Base-by-base conservation (phyloP, 176 grass and related monocot species). In the Aegilops longissima region DNA sequence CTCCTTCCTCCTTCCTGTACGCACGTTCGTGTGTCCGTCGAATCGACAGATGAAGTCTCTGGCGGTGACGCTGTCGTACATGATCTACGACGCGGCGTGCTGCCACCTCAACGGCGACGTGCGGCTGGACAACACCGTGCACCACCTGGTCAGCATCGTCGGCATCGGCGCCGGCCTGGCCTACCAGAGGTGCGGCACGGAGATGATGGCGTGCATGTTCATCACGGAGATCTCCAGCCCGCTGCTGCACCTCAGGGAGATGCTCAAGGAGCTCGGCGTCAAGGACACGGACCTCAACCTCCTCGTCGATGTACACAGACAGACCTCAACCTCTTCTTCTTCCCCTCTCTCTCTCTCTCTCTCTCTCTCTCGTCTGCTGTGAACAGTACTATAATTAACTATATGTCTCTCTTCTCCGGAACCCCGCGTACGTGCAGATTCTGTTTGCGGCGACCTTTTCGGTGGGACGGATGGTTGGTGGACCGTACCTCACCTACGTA, bases 361-460 rank as follows among this genome's bases (percentile, higher is more conserved):
- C 27, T n/a, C n/a, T n/a, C n/a, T n/a, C n/a, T 65, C 70, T 64
- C 1, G 17, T 18, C 25, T 35, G 1, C 61, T 10, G 16, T 31
- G 35, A 78, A 79, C 39, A 6, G 5, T 7, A 0, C 52, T 56
- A 20, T 27, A 80, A 35, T 21, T 54, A 13, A 40, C 13, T 59
- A 54, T 59, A 54, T 70, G 18, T 21, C 3, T 44, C n/a, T n/a
- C 42, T 12, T 34, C 27, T 33, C 27, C 27, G 31, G 31, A 31
- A 31, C 31, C 12, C 4, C 70, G 40, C 47, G 42, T 5, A 12
- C 23, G 3, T 73, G 88, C 75, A 95, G 93, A 73, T 95, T 79
- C 83, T 98, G 78, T 98, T 98, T 76, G 94, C 93, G 70, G 36
- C 35, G 14, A 92, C 67, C 42, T 98, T 98, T 88, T 98, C 96